Percentiles rank a stretch among this genome's conserved stretches.
Evolutionary conservation across 139 green algal species (phyloP).

Genomic region (Spirogloea muscicola): DNA sequence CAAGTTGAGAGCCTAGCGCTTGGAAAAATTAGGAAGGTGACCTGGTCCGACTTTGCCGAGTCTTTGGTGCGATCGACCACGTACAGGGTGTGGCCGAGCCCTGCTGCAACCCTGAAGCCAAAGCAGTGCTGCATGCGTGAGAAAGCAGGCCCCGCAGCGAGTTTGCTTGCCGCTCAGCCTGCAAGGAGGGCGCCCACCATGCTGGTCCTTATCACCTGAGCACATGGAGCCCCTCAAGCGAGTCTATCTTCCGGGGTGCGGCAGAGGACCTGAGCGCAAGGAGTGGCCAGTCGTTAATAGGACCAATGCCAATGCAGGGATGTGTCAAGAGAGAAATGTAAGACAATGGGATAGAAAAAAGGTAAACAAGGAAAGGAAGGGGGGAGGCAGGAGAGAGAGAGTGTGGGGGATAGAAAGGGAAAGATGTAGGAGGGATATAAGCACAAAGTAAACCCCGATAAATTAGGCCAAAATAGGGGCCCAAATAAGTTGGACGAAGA

Average conservation of each 20-base stretch:
- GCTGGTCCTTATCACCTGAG: slow-evolving; percentile 6
- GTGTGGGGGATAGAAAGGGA: not conserved
- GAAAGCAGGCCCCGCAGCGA: not conserved
- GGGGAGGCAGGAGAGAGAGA: not conserved
- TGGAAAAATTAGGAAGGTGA: too few species aligned
- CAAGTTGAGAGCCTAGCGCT: too few species aligned
- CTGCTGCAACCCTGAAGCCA: slow-evolving; percentile 10
- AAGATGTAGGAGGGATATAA: not conserved
- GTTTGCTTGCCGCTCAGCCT: not conserved
- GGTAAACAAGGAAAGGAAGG: not conserved
- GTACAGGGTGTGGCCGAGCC: slow-evolving; percentile 11
- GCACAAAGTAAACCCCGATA: not conserved
- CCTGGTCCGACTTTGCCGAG: not conserved
- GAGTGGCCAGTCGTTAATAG: not conserved
- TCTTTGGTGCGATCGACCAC: slow-evolving; percentile 7
- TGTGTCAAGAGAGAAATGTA: not conserved
- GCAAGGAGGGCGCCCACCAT: not conserved
- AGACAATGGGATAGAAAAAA: not conserved
- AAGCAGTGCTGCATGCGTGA: not conserved
- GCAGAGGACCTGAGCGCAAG: slow-evolving; percentile 53
- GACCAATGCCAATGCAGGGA: not conserved
- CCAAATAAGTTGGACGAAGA: not conserved
- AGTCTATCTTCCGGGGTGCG: slow-evolving; percentile 76
- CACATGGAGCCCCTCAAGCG: slow-evolving; percentile 56
- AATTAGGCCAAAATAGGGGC: not conserved